Evolutionary conservation across 768 basidiomycete species (phyloP).

Genomic region (Trametes maxima): DNA sequence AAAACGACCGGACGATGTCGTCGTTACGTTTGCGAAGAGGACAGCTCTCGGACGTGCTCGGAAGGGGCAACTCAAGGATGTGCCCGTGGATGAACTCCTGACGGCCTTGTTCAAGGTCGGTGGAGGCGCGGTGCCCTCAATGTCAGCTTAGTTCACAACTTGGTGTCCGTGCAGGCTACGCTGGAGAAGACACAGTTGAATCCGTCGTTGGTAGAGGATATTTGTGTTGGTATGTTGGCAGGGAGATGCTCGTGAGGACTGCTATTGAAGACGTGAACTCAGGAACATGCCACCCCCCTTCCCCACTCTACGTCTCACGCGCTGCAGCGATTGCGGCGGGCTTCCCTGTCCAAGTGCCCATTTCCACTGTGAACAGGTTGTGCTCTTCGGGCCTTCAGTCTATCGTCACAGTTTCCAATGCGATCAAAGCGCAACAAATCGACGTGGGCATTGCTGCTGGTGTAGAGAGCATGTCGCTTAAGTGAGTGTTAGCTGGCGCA

Average conservation of each 20-base stretch:
- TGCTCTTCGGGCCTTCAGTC: conserved; percentile 96
- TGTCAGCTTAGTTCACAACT: background rate
- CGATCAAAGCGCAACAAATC: conserved; percentile 81
- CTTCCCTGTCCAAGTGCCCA: conserved; percentile 83
- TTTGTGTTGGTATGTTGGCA: conserved; percentile 68
- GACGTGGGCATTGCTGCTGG: conserved; percentile 86
- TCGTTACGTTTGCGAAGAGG: conserved; percentile 86
- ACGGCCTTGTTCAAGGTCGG: conserved; percentile 77
- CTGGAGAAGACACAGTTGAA: conserved; percentile 67
- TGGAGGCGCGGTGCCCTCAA: background rate
- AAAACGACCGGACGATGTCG: conserved; percentile 82
- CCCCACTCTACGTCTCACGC: conserved; percentile 79
- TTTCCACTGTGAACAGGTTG: conserved; percentile 89
- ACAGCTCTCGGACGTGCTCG: conserved; percentile 87
- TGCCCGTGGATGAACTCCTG: conserved; percentile 85
- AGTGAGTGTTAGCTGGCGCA: conserved; percentile 43
- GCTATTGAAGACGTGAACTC: background rate
- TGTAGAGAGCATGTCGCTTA: conserved; percentile 81
- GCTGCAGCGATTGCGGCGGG: conserved; percentile 89
- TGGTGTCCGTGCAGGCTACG: conserved; percentile 51
- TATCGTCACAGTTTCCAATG: conserved; percentile 87
- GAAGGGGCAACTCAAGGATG: conserved; percentile 93
- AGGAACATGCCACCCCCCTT: conserved; percentile 86
- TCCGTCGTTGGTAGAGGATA: conserved; percentile 75
- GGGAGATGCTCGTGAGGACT: background rate